Evolutionary conservation across 768 basidiomycete genomes (phyloP), one percentile per base, ranked within the genome.

Genomic region (button mushroom (Agaricus bisporus)): DNA sequence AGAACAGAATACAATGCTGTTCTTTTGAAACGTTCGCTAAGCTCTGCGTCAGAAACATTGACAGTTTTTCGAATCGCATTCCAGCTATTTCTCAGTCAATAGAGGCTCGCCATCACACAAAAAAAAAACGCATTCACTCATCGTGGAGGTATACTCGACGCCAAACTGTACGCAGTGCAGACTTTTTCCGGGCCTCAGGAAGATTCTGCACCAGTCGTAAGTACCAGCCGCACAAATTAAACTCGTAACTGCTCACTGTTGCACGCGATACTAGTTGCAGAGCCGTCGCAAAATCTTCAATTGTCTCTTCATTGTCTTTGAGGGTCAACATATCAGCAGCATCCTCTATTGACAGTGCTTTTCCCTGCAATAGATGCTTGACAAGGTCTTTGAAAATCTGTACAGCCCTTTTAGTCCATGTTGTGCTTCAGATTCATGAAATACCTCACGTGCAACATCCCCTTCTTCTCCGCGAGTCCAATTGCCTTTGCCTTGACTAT

Each of bases 71-170:
- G 79, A 42, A 98, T 85, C 8, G 69, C 65, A 48, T 82, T 70
- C 93, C 94, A 98, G 64, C 92, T 95, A 43, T 42, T 25, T 41
- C n/a, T 18, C 36, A 52, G 9, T 45, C 25, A 25, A 17, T 12
- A 37, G 37, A 14, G 1, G 11, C 39, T 8, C 17, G 41, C 10
- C 7, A 48, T 25, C 52, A 32, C 6, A 11, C 29, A 6, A 11
- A 17, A 10, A 41, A 43, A 49, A 56, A 46, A 17, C 5, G 47
- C 35, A 75, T 86, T 56, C 67, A 95, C 94, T 97, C 82, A 65
- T 98, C 93, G 48, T 91, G 86, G 48, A 88, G 76, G 64, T 89
- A 95, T 43, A 95, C 79, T 28, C 95, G 76, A 35, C 95, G 79
- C 95, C 95, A 98, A 14, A 91, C 77, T 29, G 81, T 83, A 43